These are phyloP conservation scores for Salvia rosmarinus DNA, from an alignment of 257 asterid species.

Conservation along the genomic window DNA sequence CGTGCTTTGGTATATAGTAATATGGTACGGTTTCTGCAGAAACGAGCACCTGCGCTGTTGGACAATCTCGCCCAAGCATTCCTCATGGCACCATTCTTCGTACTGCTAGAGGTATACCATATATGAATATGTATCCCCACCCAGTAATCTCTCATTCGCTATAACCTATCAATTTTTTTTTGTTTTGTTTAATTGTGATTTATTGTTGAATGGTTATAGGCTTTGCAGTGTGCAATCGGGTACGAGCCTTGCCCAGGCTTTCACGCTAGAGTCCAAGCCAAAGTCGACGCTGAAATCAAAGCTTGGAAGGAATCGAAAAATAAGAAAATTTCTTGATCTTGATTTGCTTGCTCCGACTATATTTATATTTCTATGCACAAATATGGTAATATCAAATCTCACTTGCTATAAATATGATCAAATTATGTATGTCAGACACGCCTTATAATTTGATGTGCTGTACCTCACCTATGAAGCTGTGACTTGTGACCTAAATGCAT, in stretches of 20 bases:
- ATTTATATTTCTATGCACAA: not conserved
- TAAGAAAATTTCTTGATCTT: conserved; percentile 56
- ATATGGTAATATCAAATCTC: not conserved
- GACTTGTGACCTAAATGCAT: too few relatives aligned
- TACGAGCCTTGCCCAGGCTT: conserved; percentile 95
- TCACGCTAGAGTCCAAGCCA: conserved; percentile 60
- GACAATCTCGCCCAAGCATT: conserved; percentile 95
- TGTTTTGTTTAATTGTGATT: not conserved
- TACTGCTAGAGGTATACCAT: conserved; percentile 73
- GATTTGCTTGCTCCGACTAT: not conserved
- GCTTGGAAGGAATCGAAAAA: conserved; percentile 73
- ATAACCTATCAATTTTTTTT: not conserved
- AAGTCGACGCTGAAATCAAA: conserved; percentile 64
- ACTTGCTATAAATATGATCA: not conserved
- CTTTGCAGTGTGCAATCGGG: conserved; percentile 62
- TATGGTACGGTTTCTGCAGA: conserved; percentile 47
- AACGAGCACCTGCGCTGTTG: conserved; percentile 95
- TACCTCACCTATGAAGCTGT: not conserved
- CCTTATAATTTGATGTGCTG: not conserved
- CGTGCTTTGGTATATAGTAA: not conserved
- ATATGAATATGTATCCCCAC: not conserved
- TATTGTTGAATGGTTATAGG: conserved; percentile 43
- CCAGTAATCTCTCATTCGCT: not conserved
- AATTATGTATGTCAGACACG: not conserved
- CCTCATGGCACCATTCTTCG: conserved; percentile 95